Base-by-base conservation (phyloP, 176 grass and related monocot genomes). In the Oryza longistaminata region DNA sequence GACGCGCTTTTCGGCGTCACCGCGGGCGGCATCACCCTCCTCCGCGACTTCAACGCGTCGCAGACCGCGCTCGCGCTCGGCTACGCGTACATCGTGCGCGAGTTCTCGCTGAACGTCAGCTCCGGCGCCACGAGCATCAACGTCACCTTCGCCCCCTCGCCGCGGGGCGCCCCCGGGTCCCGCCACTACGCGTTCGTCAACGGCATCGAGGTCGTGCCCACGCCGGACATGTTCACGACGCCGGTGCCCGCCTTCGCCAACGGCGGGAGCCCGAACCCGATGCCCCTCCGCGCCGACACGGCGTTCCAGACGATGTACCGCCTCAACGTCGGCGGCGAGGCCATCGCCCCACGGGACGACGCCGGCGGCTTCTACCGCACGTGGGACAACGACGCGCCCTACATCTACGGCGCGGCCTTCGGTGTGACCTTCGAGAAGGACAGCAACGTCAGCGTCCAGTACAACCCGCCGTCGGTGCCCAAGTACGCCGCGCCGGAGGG, bases 241-340 rank as follows among this genome's bases (percentile, higher is more conserved):
- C 43, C 64, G 2, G 66, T 1, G 6, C 76, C 80, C 12, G 76
- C 19, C 22, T 48, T 84, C 19, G 76, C 75, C 68, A 75, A 74
- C 60, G 79, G 79, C 16, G 60, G 44, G 15, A 1, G 2, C 9
- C 75, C 82, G 7, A 37, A 50, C 7, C 65, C 16, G 25, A 68
- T 39, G 48, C 29, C 82, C 7, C 9, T 88, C 58, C 50, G 72
- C 25, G 14, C 77, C 19, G 81, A 69, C 44, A 68, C 53, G 34
- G 82, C 86, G 3, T 78, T 86, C 70, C 82, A 92, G 65, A 92
- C 90, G 34, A 70, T 92, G 77, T 64, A 92, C 73, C 86, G 90
- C 3, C 67, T 88, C 45, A 92, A 88, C 73, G 82, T 92, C 15
- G 90, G 86, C 49, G 90, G 82, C 3, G 0, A 0, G 24, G 35